phyloP scores from a whole-genome alignment of 2,329 filamentous ascomycete genomes.

The Grosmannia huntii region DNA sequence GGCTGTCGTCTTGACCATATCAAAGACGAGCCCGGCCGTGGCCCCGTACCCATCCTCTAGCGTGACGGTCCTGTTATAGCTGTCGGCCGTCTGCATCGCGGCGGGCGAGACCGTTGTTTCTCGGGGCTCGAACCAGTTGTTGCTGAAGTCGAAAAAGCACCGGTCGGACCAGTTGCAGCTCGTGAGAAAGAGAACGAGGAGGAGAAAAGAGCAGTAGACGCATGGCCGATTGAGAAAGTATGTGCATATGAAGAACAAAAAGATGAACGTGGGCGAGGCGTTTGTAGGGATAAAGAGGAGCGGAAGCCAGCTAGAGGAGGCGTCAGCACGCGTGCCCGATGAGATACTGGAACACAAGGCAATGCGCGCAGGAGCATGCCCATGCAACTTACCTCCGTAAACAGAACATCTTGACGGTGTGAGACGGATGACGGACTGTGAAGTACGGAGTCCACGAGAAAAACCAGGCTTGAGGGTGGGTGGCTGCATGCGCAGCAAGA shows the following conservation, averaged over 20 bases:
- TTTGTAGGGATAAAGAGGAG: conserved; percentile 82
- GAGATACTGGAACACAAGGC: background rate
- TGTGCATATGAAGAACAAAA: conserved; percentile 82
- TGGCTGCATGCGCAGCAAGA: background rate
- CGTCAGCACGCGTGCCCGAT: background rate
- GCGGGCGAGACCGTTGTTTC: conserved; percentile 19
- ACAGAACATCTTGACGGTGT: conserved; percentile 43
- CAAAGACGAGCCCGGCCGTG: conserved; percentile 27
- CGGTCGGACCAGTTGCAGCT: conserved; percentile 73
- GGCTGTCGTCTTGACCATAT: conserved; percentile 56
- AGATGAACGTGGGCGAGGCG: conserved; percentile 72
- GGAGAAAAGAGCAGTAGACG: conserved; percentile 93
- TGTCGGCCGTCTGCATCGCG: background rate
- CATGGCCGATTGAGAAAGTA: conserved; percentile 95
- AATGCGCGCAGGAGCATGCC: background rate
- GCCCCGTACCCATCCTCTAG: conserved; percentile 28
- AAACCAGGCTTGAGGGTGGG: background rate
- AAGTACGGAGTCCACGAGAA: background rate
- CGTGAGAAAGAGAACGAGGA: conserved; percentile 62
- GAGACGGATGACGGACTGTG: background rate
- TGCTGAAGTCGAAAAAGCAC: conserved; percentile 85
- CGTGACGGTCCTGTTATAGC: background rate
- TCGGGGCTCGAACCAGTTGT: conserved; percentile 88
- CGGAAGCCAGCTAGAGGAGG: conserved; percentile 56
- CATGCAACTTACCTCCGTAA: conserved; percentile 41